Conservation (phyloP, 768 basidiomycete species). For the Rhizopogon vinicolor region DNA sequence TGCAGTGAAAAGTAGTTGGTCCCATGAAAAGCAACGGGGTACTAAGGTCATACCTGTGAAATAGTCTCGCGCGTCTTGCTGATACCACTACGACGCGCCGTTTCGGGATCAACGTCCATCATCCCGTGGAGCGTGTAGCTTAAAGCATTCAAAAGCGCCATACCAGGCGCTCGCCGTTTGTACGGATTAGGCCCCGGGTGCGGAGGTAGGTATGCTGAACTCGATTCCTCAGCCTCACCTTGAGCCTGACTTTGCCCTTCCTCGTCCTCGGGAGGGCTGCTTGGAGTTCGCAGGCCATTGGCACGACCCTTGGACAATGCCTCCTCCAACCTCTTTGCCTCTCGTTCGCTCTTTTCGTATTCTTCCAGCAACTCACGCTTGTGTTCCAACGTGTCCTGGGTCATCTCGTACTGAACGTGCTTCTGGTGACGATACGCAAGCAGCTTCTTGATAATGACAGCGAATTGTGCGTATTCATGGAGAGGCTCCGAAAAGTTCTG, state of each 20-base stretch:
- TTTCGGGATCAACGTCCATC: slow-evolving; percentile 99
- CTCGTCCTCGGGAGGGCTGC: slow-evolving; percentile 22
- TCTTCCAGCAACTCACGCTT: slow-evolving; percentile 85
- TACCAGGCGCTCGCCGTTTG: slow-evolving; percentile 62
- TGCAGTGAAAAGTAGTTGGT: slow-evolving; percentile 29
- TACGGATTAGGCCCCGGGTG: slow-evolving; percentile 77
- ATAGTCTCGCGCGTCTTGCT: slow-evolving; percentile 93
- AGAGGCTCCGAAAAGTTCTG: slow-evolving; percentile 94
- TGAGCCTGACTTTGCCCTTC: slow-evolving; percentile 16
- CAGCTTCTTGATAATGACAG: slow-evolving; percentile 88
- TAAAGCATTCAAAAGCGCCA: slow-evolving; percentile 85
- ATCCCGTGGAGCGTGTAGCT: slow-evolving; percentile 95
- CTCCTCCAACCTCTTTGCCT: slow-evolving; percentile 84
- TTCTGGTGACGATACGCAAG: slow-evolving; percentile 96
- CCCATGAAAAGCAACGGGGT: slow-evolving; percentile 5
- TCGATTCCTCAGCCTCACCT: slow-evolving; percentile 36
- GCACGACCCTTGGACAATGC: slow-evolving; percentile 65
- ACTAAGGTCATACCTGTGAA: slow-evolving; percentile 63
- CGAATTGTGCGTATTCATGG: slow-evolving; percentile 95
- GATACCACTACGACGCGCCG: slow-evolving; percentile 87
- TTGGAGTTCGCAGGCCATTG: slow-evolving; percentile 23
- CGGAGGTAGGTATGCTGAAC: slow-evolving; percentile 58
- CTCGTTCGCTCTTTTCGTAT: slow-evolving; percentile 88
- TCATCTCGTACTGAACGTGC: slow-evolving; percentile 97
- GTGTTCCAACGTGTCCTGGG: slow-evolving; percentile 81